Conservation (phyloP, 768 basidiomycete species). For the Clavulina sp. region DNA sequence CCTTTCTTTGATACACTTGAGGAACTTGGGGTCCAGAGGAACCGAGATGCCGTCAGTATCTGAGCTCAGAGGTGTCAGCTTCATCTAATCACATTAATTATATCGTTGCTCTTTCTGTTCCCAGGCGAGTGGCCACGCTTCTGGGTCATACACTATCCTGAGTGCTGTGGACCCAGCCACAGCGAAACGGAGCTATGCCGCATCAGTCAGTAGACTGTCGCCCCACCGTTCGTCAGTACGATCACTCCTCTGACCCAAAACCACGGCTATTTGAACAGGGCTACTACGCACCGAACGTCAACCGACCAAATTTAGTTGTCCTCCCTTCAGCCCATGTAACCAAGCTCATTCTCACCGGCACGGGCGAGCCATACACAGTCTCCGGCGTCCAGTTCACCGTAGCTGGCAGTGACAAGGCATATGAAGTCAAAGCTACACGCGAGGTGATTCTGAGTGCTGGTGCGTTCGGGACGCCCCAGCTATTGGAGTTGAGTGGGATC, state of each 20-base stretch:
- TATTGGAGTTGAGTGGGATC: conserved; percentile 14
- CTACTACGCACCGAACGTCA: conserved; percentile 13
- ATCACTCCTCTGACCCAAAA: too few species aligned
- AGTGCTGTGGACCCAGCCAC: conserved; percentile 8
- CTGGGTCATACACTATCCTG: conserved; percentile 8
- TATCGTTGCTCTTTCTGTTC: too few species aligned
- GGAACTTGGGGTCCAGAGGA: conserved; percentile 6
- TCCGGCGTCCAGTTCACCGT: conserved; percentile 21
- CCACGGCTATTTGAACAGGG: too few species aligned
- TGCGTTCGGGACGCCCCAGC: conserved; percentile 12
- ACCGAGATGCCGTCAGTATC: conserved; percentile 6
- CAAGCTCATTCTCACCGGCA: conserved; percentile 19
- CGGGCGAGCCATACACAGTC: conserved; percentile 19
- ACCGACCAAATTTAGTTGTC: conserved; percentile 23
- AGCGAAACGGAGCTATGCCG: conserved; percentile 2
- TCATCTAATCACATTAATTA: too few species aligned
- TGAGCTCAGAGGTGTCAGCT: too few species aligned
- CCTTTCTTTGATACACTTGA: conserved; percentile 9
- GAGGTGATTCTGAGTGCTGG: conserved; percentile 26
- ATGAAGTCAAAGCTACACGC: conserved; percentile 20
- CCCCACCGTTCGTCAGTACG: too few species aligned
- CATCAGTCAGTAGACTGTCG: too few species aligned
- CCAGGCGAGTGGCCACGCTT: too few species aligned
- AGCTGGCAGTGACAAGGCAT: conserved; percentile 14
- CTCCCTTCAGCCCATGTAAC: conserved; percentile 26